Conservation (phyloP, 352 stramenopile species). For the Globisporangium okanoganense region DNA sequence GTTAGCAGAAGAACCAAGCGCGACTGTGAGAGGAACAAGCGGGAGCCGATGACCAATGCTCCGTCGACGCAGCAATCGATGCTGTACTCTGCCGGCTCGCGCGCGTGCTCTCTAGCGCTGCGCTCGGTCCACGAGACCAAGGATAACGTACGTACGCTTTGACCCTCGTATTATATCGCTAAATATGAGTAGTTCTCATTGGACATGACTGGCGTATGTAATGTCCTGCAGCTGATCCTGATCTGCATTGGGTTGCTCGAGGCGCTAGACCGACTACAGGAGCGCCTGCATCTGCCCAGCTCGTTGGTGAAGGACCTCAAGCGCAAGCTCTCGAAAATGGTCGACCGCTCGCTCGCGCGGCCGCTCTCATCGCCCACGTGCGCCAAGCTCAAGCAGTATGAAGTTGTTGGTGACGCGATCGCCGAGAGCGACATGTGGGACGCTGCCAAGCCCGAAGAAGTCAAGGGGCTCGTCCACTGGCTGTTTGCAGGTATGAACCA, state of each 20-base stretch:
- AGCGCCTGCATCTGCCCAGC: conserved; percentile 60
- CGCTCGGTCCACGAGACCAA: conserved; percentile 67
- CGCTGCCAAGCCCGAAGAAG: conserved; percentile 52
- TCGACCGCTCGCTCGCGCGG: conserved; percentile 41
- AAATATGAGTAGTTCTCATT: background rate
- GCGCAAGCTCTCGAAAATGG: conserved; percentile 59
- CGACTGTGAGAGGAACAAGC: background rate
- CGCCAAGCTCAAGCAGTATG: conserved; percentile 19
- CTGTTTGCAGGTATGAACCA: conserved; percentile 34
- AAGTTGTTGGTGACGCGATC: conserved; percentile 39
- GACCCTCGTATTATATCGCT: background rate
- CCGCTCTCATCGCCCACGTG: conserved; percentile 22
- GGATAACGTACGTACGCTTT: conserved; percentile 40
- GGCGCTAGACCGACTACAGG: conserved; percentile 68
- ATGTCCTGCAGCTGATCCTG: conserved; percentile 49
- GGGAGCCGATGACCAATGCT: conserved; percentile 7
- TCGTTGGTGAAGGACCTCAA: conserved; percentile 75
- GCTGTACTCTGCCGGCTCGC: conserved; percentile 29
- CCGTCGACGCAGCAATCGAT: conserved; percentile 20
- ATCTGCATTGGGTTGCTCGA: conserved; percentile 76
- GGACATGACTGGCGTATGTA: background rate
- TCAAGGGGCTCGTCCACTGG: conserved; percentile 67
- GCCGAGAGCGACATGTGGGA: conserved; percentile 55
- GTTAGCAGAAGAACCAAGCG: background rate
- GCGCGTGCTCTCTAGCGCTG: conserved; percentile 57